Base-by-base conservation (phyloP, 179 eudicot genomes). In the Carnegiea gigantea region DNA sequence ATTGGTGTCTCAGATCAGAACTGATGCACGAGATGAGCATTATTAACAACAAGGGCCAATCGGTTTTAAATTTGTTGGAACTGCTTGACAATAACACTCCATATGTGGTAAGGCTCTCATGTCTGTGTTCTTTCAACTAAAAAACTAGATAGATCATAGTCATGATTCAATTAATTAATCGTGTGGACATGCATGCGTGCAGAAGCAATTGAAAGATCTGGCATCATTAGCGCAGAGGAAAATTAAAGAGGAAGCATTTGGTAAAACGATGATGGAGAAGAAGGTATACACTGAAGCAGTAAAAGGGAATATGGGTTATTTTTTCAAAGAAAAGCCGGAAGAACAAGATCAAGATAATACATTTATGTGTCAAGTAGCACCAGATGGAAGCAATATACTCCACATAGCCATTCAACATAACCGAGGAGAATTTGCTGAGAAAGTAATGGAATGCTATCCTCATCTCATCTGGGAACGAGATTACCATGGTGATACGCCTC, bases 401-500 rank as follows among this genome's bases (percentile, higher is more conserved):
- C 79, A 81, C 38, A 23, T 68, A 36, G 79, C 79, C 13, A 4
- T 81, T 6, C 70, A 33, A n/a, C 74, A 81, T 33, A 75, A 74
- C 13, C 43, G 33, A 6, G 1, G 0, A n/a, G 11, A 1, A 1
- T 76, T 57, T 76, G 17, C 77, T 10, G 11, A 36, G 17, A 18
- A 23, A 49, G 79, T 71, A 17, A 0, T 81, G 11, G 2, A 38
- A 10, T 33, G 0, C 15, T 76, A 23, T 53, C 83, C 83, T 8
- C 18, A 53, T 38, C 44, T 81, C 36, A 67, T 81, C 24, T 76
- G 26, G 12, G 68, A 49, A 13, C 76, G 70, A 68, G 54, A 76
- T 44, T 76, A n/a, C 3, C 49, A 76, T 51, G 83, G 83, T 38
- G 83, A 81, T 23, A 81, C 83, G 4, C 83, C 83, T 15, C 15